Evolutionary conservation across 192 early-diverging fungal genomes (phyloP), one percentile per base, ranked within the genome.

Genomic region (Kickxella alabastrina): DNA sequence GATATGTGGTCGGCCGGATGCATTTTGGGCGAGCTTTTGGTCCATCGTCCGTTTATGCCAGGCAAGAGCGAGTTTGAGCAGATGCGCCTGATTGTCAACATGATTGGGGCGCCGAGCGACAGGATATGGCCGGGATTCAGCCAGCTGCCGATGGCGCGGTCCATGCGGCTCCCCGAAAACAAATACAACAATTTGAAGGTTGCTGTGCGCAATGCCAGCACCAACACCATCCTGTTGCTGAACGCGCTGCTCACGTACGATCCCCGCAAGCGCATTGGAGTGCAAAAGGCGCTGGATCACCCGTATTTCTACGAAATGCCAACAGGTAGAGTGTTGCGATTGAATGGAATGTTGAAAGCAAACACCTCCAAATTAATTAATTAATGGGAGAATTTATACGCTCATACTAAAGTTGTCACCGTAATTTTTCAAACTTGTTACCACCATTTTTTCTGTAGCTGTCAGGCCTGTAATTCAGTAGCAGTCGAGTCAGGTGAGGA

Each of bases 21-120:
- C 62, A 91, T 95, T 14, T 83, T 95, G 55, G 90, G 85, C 18
- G 93, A 95, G 54, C 75, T 95, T 23, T 54, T 95, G 43, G 58
- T 74, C 31, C 79, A 83, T 45, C 52, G 52, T 5, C 92, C 93
- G 1, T 75, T 93, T 10, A 68, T 95, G 37, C 89, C 90, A 0
- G 93, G 93, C n/a, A 89, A 87, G 52, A 78, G 61, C 3, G 93
- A 95, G 52, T 70, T 74, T 13, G 59, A 89, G 15, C 91, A 95
- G 55, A 57, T 93, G 14, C 63, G 72, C 35, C 58, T 86, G 46
- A 92, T 92, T 41, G 79, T 80, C 48, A 66, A 80, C 5, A 66
- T 93, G 19, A 71, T 95, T 7, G 93, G 93, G 0, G 76, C 85
- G 5, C 92, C 93, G 1, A 86, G 70, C 39, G 69, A 80, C 22